Conservation (phyloP, 2,329 filamentous ascomycete genomes). For the Diplocarpon mali region DNA sequence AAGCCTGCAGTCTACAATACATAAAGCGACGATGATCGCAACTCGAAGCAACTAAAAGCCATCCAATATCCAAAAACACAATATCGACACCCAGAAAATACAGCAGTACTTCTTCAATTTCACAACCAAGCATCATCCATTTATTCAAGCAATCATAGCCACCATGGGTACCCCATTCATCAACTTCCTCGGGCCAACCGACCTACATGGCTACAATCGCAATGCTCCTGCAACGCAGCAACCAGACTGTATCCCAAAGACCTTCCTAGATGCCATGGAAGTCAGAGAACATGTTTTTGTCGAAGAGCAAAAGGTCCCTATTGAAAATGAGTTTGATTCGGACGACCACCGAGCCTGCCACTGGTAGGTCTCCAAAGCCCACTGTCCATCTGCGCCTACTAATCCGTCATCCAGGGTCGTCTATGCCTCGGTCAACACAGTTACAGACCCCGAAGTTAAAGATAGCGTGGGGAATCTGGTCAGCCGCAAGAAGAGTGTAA, state of each 20-base stretch:
- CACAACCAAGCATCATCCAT: background rate
- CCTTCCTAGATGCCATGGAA: conserved; percentile 53
- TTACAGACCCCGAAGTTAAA: conserved; percentile 32
- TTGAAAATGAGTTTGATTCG: conserved; percentile 65
- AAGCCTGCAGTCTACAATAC: too few species aligned
- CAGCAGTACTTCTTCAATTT: background rate
- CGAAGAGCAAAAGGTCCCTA: conserved; percentile 43
- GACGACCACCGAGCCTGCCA: conserved; percentile 75
- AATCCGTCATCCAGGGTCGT: conserved; percentile 28
- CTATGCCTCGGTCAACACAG: conserved; percentile 55
- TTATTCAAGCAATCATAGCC: background rate
- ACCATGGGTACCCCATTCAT: conserved; percentile 26
- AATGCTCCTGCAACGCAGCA: conserved; percentile 34
- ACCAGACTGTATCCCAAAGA: conserved; percentile 34
- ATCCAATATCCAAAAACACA: background rate
- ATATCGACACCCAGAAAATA: background rate
- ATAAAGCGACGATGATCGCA: too few species aligned
- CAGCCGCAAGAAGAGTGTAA: conserved; percentile 34
- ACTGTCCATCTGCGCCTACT: background rate
- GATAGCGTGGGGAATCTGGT: conserved; percentile 34
- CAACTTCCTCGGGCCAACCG: conserved; percentile 31
- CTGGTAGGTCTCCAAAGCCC: conserved; percentile 43
- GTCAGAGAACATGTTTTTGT: conserved; percentile 53
- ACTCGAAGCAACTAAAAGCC: too few species aligned
- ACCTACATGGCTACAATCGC: conserved; percentile 38